A percentile compares a stretch with the other conserved stretches of the same genome.
Conservation (phyloP, 768 basidiomycete species). For the Gloeostereum incarnatum region DNA sequence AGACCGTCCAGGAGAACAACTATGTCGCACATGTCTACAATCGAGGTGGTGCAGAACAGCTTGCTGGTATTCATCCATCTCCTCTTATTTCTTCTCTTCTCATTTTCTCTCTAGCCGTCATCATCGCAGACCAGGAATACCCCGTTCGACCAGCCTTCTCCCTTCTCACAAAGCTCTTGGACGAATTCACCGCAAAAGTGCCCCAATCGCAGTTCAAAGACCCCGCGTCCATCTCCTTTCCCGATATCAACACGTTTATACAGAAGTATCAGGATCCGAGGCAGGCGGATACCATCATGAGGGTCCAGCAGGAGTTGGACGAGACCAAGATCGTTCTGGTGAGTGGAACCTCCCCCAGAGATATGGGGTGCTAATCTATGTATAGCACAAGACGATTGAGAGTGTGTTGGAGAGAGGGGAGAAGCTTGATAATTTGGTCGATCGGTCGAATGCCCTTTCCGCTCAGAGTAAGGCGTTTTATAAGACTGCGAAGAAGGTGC, state of each 20-base stretch:
- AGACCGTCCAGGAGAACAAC: slow-evolving; percentile 89
- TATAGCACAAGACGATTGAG: slow-evolving; percentile 98
- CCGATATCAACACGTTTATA: slow-evolving; percentile 66
- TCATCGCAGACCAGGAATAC: slow-evolving; percentile 94
- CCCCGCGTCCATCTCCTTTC: slow-evolving; percentile 66
- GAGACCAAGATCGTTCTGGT: slow-evolving; percentile 99
- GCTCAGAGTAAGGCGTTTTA: slow-evolving; percentile 97
- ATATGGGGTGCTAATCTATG: neutral
- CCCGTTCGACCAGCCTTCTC: slow-evolving; percentile 96
- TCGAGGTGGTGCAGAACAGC: slow-evolving; percentile 73
- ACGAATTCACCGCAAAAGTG: slow-evolving; percentile 81
- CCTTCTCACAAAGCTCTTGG: slow-evolving; percentile 83
- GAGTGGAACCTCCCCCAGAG: slow-evolving; percentile 24
- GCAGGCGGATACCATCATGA: slow-evolving; percentile 97
- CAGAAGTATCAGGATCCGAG: slow-evolving; percentile 94
- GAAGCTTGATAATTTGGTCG: slow-evolving; percentile 92
- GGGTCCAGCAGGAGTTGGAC: slow-evolving; percentile 94
- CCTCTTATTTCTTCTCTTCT: slow-evolving; percentile 2
- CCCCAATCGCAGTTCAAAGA: slow-evolving; percentile 61
- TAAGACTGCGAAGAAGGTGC: slow-evolving; percentile 98
- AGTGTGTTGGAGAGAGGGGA: slow-evolving; percentile 93
- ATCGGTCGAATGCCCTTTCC: slow-evolving; percentile 83
- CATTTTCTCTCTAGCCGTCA: slow-evolving; percentile 48
- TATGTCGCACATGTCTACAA: slow-evolving; percentile 94
- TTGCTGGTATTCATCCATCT: slow-evolving; percentile 61